These are phyloP conservation scores for Aspergillus affinis DNA, from an alignment of 495 filamentous ascomycete species.

Conservation along the genomic window DNA sequence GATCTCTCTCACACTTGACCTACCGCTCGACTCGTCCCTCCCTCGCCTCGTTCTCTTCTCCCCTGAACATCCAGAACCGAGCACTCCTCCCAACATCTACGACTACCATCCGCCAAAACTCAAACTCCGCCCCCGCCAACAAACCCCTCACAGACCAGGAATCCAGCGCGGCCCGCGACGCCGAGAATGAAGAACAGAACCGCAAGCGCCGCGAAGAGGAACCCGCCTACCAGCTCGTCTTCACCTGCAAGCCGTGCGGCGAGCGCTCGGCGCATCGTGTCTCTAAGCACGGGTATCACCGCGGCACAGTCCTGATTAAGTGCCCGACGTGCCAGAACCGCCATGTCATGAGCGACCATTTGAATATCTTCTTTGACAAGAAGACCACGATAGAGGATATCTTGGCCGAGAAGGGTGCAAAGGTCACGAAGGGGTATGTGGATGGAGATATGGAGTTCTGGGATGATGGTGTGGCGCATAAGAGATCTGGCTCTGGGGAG, in stretches of 20 bases:
- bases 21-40: conserved; percentile 9
- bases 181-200: conserved; percentile 33
- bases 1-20: conserved; percentile 21
- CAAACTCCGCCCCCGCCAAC: conserved; percentile 17
- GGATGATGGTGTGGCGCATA: conserved; percentile 54
- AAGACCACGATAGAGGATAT: conserved; percentile 39
- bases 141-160: conserved; percentile 33
- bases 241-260: conserved; percentile 88
- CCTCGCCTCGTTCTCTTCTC: not conserved
- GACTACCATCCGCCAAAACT: conserved; percentile 30
- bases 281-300: conserved; percentile 90
- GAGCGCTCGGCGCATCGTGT: conserved; percentile 72
- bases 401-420: conserved; percentile 32
- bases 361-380: conserved; percentile 52
- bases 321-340: conserved; percentile 81
- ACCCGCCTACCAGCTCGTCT: conserved; percentile 78
- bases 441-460: conserved; percentile 68
- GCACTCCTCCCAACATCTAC: not conserved
- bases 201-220: conserved; percentile 44
- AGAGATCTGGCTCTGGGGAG: conserved; percentile 4
- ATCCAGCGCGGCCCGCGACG: conserved; percentile 25
- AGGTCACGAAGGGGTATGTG: conserved; percentile 32
- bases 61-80: not conserved
- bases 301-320: conserved; percentile 80
- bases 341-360: conserved; percentile 90